Evolutionary conservation across 2,329 filamentous ascomycete genomes (phyloP).

Genomic region (Nectriaceae sp.): DNA sequence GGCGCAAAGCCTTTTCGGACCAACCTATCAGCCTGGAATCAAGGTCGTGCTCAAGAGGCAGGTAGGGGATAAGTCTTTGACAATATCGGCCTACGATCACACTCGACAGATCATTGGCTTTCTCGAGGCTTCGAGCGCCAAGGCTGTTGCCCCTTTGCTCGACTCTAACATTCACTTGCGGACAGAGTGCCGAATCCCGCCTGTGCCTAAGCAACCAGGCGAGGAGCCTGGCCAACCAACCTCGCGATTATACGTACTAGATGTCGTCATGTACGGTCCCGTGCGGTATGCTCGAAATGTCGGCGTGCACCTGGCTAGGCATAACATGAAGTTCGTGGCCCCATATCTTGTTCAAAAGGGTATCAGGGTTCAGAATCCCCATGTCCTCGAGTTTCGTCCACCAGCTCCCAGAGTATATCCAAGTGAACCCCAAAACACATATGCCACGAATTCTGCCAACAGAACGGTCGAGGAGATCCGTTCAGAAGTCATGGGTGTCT

Average conservation of each 20-base stretch:
- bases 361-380: conserved; percentile 76
- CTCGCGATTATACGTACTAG: conserved; percentile 63
- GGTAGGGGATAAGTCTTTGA: conserved; percentile 54
- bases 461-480: conserved; percentile 85
- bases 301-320: conserved; percentile 65
- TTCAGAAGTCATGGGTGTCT: conserved; percentile 81
- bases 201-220: conserved; percentile 61
- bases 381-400: conserved; percentile 54
- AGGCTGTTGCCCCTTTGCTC: conserved; percentile 70
- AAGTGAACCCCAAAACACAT: conserved; percentile 26
- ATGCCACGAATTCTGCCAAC: conserved; percentile 35
- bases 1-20: conserved; percentile 57
- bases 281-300: conserved; percentile 65
- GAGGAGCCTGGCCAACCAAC: conserved; percentile 65
- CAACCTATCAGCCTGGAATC: conserved; percentile 69
- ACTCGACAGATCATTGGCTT: conserved; percentile 71
- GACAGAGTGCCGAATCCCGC: conserved; percentile 70
- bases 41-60: conserved; percentile 69
- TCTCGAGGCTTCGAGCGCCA: conserved; percentile 69
- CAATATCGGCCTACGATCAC: conserved; percentile 74
- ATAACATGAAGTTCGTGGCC: conserved; percentile 66
- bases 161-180: conserved; percentile 69
- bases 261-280: conserved; percentile 79
- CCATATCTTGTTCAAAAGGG: conserved; percentile 68
- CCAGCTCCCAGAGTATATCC: conserved; percentile 38